Evolutionary conservation across 441 rosid species (phyloP), one percentile per base, ranked within the genome.

Genomic region (Populus hybrid): DNA sequence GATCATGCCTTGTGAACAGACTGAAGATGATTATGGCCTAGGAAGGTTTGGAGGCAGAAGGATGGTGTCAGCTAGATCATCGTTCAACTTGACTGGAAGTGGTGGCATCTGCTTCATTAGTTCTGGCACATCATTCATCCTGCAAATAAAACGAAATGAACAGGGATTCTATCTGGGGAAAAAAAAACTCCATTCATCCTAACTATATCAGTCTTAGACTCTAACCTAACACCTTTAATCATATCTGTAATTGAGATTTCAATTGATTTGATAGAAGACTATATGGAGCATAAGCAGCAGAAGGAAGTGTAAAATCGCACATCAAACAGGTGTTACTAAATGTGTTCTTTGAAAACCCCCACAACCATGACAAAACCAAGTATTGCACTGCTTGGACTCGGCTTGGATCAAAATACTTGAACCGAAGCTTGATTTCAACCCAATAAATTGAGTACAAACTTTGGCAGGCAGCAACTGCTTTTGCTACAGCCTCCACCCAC

Each of bases 21-120:
- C 45, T 45, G 8, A 45, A 69, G 66, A 80, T 21, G 31, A 59
- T 74, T 77, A 79, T 72, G 76, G 81, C 77, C 67, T 72, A 12
- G 64, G 74, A 72, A 72, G 78, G 77, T 71, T 61, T 36, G 84
- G 20, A 10, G 45, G 74, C 56, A 76, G 73, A 59, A 86, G 77
- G 72, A 89, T 76, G 74, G 80, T 56, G 73, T 80, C 75, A 31
- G 79, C 82, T 20, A 88, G 88, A 20, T 81, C 84, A 2, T 86
- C 85, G 6, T 82, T 83, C 71, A 92, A 14, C 74, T 33, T 74
- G 70, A 81, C 88, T 0, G 88, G 88, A 29, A 89, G 84, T 6
- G 81, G 74, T 23, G 92, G 96, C 94, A 90, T 89, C 84, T 80
- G 86, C 83, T 81, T 84, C 89, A 83, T 87, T 59, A 68, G 38